phyloP scores from a whole-genome alignment of 257 asterid species.

The Nicotiana tabacum region DNA sequence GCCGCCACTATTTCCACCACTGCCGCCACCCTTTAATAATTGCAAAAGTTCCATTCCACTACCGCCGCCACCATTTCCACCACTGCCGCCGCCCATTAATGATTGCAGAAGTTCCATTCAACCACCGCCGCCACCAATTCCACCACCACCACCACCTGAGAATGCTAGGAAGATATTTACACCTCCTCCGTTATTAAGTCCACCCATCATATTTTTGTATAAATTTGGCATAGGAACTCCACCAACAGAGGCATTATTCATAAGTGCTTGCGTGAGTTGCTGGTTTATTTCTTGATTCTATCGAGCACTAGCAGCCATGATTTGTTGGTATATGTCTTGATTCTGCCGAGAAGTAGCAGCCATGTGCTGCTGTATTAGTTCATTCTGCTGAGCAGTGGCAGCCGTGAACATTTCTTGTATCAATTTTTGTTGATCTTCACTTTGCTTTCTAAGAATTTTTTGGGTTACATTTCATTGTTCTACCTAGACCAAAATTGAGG shows the following conservation, averaged over 20 bases:
- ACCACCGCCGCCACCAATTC: background rate
- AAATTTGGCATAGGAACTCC: constrained; percentile 3
- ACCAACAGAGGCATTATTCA: background rate
- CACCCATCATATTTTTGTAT: constrained; percentile 6
- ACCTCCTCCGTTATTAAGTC: constrained; percentile 15
- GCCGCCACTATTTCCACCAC: background rate
- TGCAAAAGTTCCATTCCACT: constrained; percentile 17
- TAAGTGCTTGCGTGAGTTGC: background rate
- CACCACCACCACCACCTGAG: constrained; percentile 1
- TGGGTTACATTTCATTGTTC: constrained; percentile 7
- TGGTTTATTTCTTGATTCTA: background rate
- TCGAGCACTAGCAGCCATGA: background rate
- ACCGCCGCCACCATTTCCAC: background rate
- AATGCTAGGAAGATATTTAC: constrained; percentile 4
- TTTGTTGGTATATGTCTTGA: background rate
- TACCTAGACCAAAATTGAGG: constrained; percentile 7
- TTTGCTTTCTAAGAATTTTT: background rate
- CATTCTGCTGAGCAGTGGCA: too few relatives aligned
- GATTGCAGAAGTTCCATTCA: constrained; percentile 21
- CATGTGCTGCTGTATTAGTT: too few relatives aligned
- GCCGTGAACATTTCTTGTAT: background rate
- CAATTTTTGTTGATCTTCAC: background rate
- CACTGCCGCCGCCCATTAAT: constrained; percentile 27
- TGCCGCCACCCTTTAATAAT: constrained; percentile 29
- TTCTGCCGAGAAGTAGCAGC: background rate